Base-by-base conservation (phyloP, 2,329 filamentous ascomycete species). In the Periconia digitata region DNA sequence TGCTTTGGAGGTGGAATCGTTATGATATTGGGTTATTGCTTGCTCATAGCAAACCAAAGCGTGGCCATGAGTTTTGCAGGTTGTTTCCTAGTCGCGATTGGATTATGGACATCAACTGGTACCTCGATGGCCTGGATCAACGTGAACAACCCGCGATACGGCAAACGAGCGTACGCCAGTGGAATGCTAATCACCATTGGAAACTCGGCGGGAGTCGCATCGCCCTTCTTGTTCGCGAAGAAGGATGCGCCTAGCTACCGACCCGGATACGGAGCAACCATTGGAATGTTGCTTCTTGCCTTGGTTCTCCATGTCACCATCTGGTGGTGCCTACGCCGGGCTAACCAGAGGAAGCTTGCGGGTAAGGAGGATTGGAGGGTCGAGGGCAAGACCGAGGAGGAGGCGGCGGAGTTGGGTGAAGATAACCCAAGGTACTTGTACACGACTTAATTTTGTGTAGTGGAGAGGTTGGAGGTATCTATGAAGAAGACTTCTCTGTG, bases 91-190 rank as follows among this genome's bases (percentile, higher is more conserved):
- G 74, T 76, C 56, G 77, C 76, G 8, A 37, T 20, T 7, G 71
- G 80, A 3, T 81, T 76, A 56, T 74, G 81, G 37, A 75, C 76
- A 10, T 75, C 77, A 10, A 63, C 76, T 0, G 80, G 79, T 8
- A 78, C 76, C 1, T 82, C 81, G 64, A 56, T 83, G 32, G 76
- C 74, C 4, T 83, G 80, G 80, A 77, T 75, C 0, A 71, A 82
- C 46, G 82, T 82, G 59, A 82, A 70, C 72, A 60, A 54, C 62
- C 51, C 54, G 2, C 46, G 50, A 16, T 53, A 59, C 41, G 68
- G 48, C 22, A 53, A 53, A 35, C 50, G 50, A 36, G 44, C 47
- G 3, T 58, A 44, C 2, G 47, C 46, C 39, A 52, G 56, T 23
- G 44, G 44, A 0, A 12, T 44, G 3, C 49, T 54, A 15, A 54